Percentiles rank a stretch among this genome's conserved stretches.
Evolutionary conservation across 495 filamentous ascomycete species (phyloP).

Genomic region (Penicillium nucicola): DNA sequence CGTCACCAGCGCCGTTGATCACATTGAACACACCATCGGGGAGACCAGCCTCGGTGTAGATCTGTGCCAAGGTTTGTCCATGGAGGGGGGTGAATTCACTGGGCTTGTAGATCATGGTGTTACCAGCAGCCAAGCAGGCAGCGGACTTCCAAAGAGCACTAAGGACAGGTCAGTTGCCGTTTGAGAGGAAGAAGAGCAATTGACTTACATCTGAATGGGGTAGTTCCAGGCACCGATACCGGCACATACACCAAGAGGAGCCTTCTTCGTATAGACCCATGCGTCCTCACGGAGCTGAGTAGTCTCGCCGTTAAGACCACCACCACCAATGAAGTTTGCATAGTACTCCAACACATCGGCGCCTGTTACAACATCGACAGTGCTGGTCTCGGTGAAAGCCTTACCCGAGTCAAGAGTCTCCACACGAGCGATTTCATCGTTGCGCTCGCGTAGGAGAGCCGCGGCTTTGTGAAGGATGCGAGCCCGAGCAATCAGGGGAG

Average conservation of each 20-base stretch:
- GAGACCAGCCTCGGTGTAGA: conserved; percentile 70
- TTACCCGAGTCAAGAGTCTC: conserved; percentile 76
- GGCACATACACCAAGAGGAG: conserved; percentile 70
- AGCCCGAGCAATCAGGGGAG: conserved; percentile 59
- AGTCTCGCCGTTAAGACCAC: conserved; percentile 67
- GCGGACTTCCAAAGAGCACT: conserved; percentile 82
- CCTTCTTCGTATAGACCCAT: conserved; percentile 73
- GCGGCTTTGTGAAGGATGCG: conserved; percentile 71
- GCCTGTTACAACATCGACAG: conserved; percentile 70
- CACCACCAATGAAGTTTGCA: conserved; percentile 66
- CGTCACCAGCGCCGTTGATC: conserved; percentile 67
- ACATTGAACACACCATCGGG: conserved; percentile 81
- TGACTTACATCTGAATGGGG: conserved; percentile 69
- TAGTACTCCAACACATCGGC: conserved; percentile 78
- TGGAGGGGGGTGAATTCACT: conserved; percentile 79
- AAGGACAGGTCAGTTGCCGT: neutral
- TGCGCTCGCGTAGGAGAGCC: conserved; percentile 59
- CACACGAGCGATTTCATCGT: conserved; percentile 64
- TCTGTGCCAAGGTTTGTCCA: conserved; percentile 62
- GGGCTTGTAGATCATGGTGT: conserved; percentile 85
- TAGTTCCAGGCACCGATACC: conserved; percentile 87
- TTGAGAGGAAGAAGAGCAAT: neutral
- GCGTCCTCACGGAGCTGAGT: conserved; percentile 65
- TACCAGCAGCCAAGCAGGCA: conserved; percentile 77
- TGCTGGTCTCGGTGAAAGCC: conserved; percentile 69